A percentile compares a stretch with the other conserved stretches of the same genome.
phyloP scores from a whole-genome alignment of 257 asterid genomes.

The Jasminum sambac region DNA sequence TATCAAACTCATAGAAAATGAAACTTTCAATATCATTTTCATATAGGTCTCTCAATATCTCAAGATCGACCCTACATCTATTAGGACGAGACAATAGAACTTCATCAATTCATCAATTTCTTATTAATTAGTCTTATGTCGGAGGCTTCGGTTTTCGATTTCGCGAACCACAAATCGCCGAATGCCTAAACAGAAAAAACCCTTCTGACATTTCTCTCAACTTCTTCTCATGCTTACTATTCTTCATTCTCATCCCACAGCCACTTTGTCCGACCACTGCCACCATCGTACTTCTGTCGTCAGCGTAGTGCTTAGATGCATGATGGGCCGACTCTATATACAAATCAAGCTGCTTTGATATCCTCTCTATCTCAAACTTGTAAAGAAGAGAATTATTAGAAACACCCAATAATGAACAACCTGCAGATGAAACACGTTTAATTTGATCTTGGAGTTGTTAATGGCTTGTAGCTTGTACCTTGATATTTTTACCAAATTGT shows the following conservation, averaged over 20 bases:
- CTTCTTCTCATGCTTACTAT: not conserved
- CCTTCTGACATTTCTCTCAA: conserved; percentile 23
- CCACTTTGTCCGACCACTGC: conserved; percentile 18
- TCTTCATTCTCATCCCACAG: conserved; percentile 12
- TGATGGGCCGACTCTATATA: conserved; percentile 47
- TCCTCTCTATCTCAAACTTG: conserved; percentile 54
- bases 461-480: too few relatives aligned
- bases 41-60: too few relatives aligned
- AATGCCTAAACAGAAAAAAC: conserved; percentile 34
- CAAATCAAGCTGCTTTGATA: conserved; percentile 48
- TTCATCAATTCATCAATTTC: too few relatives aligned
- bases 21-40: too few relatives aligned
- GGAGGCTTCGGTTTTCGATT: not conserved
- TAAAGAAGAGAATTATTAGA: conserved; percentile 54
- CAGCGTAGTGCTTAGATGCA: conserved; percentile 2
- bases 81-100: too few relatives aligned
- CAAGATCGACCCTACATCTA: too few relatives aligned
- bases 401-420: not conserved
- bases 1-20: too few relatives aligned
- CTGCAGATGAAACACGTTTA: too few relatives aligned
- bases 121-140: not conserved
- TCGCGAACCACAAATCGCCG: conserved; percentile 39
- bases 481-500: too few relatives aligned
- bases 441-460: too few relatives aligned
- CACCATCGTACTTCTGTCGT: not conserved